Conservation (phyloP, 2,329 filamentous ascomycete species). For the Cordyceps javanica region DNA sequence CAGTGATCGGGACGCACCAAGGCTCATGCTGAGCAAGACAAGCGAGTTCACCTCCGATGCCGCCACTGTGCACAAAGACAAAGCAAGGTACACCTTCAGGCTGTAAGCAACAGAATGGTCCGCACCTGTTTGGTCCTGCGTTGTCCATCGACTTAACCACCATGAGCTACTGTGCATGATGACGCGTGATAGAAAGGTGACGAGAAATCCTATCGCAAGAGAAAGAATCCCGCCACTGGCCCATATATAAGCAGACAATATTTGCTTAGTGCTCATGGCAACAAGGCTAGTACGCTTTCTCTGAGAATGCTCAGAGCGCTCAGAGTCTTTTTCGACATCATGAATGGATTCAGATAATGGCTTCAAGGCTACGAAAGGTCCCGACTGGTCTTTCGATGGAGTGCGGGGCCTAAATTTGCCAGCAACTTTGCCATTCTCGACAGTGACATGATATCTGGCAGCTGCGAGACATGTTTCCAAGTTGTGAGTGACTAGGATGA, state of each 20-base stretch:
- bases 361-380: background rate
- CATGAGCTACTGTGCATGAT: slow-evolving; percentile 1
- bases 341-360: background rate
- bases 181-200: background rate
- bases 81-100: slow-evolving; percentile 6
- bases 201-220: background rate
- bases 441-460: slow-evolving; percentile 9
- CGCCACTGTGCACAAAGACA: background rate
- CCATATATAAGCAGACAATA: slow-evolving; percentile 11
- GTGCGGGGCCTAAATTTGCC: background rate
- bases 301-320: background rate
- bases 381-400: background rate
- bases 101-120: background rate
- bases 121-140: background rate
- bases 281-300: background rate
- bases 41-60: background rate
- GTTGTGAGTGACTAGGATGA: slow-evolving; percentile 15
- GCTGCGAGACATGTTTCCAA: background rate
- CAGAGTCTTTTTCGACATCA: background rate
- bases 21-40: background rate
- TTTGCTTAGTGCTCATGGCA: background rate
- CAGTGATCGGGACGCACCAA: slow-evolving; percentile 4
- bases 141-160: slow-evolving; percentile 14
- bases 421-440: background rate
- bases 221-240: slow-evolving; percentile 2